phyloP scores from a whole-genome alignment of 2,329 filamentous ascomycete species.

The Fonsecaea pedrosoi region DNA sequence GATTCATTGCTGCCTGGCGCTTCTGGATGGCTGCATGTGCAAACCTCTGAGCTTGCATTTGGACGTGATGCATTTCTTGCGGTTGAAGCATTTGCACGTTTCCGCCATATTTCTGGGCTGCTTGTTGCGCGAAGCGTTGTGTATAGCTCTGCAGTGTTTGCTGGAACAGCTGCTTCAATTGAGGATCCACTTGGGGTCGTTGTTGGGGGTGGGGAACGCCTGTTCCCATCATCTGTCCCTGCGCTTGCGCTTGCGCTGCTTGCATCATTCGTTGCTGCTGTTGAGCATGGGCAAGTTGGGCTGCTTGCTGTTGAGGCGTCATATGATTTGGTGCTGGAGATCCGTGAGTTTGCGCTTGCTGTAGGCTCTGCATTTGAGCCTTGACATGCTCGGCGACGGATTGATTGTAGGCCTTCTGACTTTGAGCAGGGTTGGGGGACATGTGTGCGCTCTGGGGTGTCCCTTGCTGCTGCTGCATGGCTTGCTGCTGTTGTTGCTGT shows the following conservation, averaged over 20 bases:
- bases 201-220: conserved; percentile 28
- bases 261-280: conserved; percentile 34
- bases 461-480: conserved; percentile 42
- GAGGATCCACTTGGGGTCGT: conserved; percentile 31
- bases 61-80: conserved; percentile 31
- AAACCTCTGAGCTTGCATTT: conserved; percentile 30
- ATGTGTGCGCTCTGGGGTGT: conserved; percentile 39
- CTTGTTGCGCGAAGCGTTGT: conserved; percentile 31
- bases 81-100: conserved; percentile 36
- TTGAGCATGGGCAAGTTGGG: conserved; percentile 33
- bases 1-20: conserved; percentile 28
- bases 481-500: conserved; percentile 42
- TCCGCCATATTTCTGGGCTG: conserved; percentile 36
- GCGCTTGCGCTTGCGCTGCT: conserved; percentile 25
- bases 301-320: conserved; percentile 36
- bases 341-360: conserved; percentile 30
- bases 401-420: conserved; percentile 35
- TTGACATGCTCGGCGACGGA: conserved; percentile 35
- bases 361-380: conserved; percentile 37
- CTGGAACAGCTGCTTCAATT: conserved; percentile 33
- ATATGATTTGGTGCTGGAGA: conserved; percentile 38
- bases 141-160: conserved; percentile 26
- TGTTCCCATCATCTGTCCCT: conserved; percentile 36
- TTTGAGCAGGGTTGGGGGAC: conserved; percentile 41
- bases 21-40: conserved; percentile 29